Evolutionary conservation across 108 stramenopile species (phyloP).

Genomic region (Schizochytrium sp.): DNA sequence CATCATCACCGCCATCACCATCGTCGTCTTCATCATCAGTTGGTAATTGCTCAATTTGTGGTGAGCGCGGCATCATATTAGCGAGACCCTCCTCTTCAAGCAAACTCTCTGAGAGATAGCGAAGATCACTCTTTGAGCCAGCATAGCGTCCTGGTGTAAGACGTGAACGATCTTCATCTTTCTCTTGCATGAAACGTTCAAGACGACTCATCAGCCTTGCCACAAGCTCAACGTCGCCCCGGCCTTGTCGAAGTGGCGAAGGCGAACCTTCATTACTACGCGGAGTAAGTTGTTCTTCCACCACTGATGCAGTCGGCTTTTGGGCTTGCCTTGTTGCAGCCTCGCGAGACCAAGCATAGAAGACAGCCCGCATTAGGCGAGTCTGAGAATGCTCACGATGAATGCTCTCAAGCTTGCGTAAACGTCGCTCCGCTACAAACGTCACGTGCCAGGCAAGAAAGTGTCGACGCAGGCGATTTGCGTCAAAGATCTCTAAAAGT

Average conservation of each 20-base stretch:
- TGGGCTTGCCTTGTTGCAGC: neutral
- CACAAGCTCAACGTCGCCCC: neutral
- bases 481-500: neutral
- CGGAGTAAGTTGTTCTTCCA: neutral
- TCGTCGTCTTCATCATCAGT: slow-evolving; percentile 54
- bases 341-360: neutral
- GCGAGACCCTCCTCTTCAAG: neutral
- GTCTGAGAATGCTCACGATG: neutral
- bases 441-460: slow-evolving; percentile 25
- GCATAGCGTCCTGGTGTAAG: neutral
- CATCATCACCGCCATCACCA: neutral
- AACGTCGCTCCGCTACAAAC: neutral
- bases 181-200: slow-evolving; percentile 2
- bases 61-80: neutral
- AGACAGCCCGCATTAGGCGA: neutral
- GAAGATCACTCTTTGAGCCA: too few species aligned
- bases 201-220: slow-evolving; percentile 31
- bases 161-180: slow-evolving; percentile 2
- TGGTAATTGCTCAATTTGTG: slow-evolving; percentile 15
- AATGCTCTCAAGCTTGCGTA: neutral
- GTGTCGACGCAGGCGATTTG: neutral
- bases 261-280: neutral
- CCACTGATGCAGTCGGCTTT: slow-evolving; percentile 7
- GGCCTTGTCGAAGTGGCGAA: neutral
- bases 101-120: neutral